Percentiles rank a stretch among this genome's conserved stretches.
phyloP scores from a whole-genome alignment of 2,329 filamentous ascomycete species.

The Fusarium irregulare region DNA sequence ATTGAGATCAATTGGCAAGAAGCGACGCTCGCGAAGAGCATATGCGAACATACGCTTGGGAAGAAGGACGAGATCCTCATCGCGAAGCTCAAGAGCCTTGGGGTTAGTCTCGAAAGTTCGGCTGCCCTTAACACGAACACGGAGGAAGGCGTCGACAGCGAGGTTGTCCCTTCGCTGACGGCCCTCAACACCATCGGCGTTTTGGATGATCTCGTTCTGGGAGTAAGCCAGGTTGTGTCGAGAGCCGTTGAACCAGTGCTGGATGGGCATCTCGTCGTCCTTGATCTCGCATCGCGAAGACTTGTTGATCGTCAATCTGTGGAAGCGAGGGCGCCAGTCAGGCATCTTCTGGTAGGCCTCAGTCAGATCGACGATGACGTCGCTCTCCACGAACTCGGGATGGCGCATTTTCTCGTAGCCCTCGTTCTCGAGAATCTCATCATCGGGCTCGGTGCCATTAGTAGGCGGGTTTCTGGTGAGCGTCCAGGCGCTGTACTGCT shows the following conservation, averaged over 20 bases:
- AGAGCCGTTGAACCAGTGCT: slow-evolving; percentile 52
- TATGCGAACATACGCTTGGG: slow-evolving; percentile 58
- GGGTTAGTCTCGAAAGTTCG: slow-evolving; percentile 51
- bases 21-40: slow-evolving; percentile 54
- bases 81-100: slow-evolving; percentile 43
- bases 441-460: slow-evolving; percentile 43
- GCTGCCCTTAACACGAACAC: slow-evolving; percentile 50
- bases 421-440: slow-evolving; percentile 49
- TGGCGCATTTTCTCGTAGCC: slow-evolving; percentile 52
- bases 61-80: slow-evolving; percentile 50
- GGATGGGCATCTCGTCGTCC: slow-evolving; percentile 53
- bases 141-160: slow-evolving; percentile 50
- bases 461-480: slow-evolving; percentile 53
- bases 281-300: slow-evolving; percentile 46
- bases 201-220: slow-evolving; percentile 53
- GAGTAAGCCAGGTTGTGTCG: slow-evolving; percentile 49
- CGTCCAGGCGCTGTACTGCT: slow-evolving; percentile 57
- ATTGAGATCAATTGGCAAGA: slow-evolving; percentile 53
- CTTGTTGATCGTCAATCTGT: slow-evolving; percentile 48
- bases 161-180: slow-evolving; percentile 54
- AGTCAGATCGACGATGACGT: slow-evolving; percentile 57
- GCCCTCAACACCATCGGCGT: slow-evolving; percentile 51
- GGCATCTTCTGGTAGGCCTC: slow-evolving; percentile 55
- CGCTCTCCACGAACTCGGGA: slow-evolving; percentile 55
- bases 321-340: slow-evolving; percentile 52